Evolutionary conservation across 163 green algal species (phyloP).

Genomic region (Trebouxia gelatinosa): DNA sequence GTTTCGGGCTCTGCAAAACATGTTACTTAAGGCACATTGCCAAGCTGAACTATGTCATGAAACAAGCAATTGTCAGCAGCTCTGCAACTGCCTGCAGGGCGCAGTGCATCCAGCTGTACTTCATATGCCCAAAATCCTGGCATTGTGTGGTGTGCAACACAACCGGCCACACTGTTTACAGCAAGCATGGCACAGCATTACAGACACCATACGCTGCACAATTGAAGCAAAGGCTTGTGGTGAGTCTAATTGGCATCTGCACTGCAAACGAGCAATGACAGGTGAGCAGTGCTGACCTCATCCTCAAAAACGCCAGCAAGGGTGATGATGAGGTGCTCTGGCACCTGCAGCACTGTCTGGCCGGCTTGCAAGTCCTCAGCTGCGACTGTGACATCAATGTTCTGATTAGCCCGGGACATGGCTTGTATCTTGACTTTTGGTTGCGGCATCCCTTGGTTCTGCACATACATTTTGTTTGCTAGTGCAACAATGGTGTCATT

Average conservation of each 20-base stretch:
- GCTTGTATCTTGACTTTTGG: constrained; percentile 41
- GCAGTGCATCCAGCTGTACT: too few relatives aligned
- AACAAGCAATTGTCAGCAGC: constrained; percentile 59
- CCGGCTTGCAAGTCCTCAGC: constrained; percentile 44
- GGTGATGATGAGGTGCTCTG: constrained; percentile 80
- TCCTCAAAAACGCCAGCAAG: constrained; percentile 67
- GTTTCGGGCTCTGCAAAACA: too few relatives aligned
- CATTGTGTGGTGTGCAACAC: not conserved
- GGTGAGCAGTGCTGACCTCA: constrained; percentile 17
- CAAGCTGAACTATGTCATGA: too few relatives aligned
- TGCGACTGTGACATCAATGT: constrained; percentile 64
- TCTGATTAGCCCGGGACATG: constrained; percentile 35
- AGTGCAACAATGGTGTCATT: too few relatives aligned
- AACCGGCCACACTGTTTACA: not conserved
- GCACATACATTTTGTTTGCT: too few relatives aligned
- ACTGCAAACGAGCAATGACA: not conserved
- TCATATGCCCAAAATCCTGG: too few relatives aligned
- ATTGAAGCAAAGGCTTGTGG: not conserved
- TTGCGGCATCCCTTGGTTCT: constrained; percentile 46
- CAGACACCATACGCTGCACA: not conserved
- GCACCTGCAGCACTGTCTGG: constrained; percentile 71
- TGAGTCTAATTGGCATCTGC: not conserved
- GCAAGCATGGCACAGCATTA: not conserved
- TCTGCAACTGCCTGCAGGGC: constrained; percentile 72
- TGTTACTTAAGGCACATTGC: too few relatives aligned